Percentiles rank a stretch among this genome's conserved stretches.
These are phyloP conservation scores for Penicillium sp. DNA, from an alignment of 2,329 filamentous ascomycete species.

Conservation along the genomic window DNA sequence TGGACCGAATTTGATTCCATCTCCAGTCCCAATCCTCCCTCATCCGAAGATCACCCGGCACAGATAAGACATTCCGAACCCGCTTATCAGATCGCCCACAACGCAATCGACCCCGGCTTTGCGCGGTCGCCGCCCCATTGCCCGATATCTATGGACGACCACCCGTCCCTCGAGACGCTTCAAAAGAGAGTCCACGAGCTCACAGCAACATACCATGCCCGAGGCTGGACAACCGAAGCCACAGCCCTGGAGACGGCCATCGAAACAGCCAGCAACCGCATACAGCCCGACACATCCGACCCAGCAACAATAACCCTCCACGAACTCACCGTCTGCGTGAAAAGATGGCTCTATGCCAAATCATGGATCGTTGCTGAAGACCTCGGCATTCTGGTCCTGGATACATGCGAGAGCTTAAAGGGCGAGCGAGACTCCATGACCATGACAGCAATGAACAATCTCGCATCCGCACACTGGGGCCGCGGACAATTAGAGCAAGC, in stretches of 20 bases:
- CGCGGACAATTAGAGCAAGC: slow-evolving; percentile 11
- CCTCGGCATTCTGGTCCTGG: slow-evolving; percentile 2
- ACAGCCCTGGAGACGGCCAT: slow-evolving; percentile 1
- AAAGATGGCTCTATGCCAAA: slow-evolving; percentile 1
- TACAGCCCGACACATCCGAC: neutral
- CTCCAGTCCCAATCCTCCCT: neutral
- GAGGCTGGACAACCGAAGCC: neutral
- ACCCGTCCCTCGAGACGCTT: slow-evolving; percentile 2
- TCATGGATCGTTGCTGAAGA: slow-evolving; percentile 13
- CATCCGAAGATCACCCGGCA: neutral
- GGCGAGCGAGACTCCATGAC: slow-evolving; percentile 11
- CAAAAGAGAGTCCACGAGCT: slow-evolving; percentile 2
- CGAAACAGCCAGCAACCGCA: neutral
- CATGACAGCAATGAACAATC: slow-evolving; percentile 17
- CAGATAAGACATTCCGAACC: neutral
- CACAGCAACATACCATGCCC: slow-evolving; percentile 1
- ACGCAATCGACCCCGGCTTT: neutral
- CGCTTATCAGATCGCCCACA: neutral
- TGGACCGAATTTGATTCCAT: neutral
- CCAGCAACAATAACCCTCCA: slow-evolving; percentile 3
- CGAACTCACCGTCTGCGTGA: slow-evolving; percentile 4
- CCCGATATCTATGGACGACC: slow-evolving; percentile 6
- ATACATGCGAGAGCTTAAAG: neutral
- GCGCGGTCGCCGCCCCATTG: neutral
- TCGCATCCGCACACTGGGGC: slow-evolving; percentile 14